These are phyloP conservation scores for Ceratocystis ficicola DNA, from an alignment of 2,329 filamentous ascomycete species.

Conservation along the genomic window DNA sequence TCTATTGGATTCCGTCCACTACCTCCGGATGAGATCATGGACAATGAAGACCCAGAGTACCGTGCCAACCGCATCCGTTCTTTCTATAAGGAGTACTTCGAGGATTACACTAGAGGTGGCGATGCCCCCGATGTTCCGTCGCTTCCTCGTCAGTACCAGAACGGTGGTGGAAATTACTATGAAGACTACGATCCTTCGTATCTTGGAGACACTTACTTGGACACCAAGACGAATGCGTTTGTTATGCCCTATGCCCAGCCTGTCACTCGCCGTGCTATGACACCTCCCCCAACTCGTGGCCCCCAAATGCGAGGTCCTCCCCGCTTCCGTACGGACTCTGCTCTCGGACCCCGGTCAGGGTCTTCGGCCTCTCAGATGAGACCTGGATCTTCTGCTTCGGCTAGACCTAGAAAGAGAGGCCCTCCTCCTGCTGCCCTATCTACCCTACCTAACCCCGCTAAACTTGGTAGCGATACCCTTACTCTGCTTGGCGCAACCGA, in stretches of 20 bases:
- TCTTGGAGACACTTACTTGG: conserved; percentile 56
- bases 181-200: conserved; percentile 66
- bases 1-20: conserved; percentile 70
- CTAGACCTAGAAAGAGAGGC: conserved; percentile 27
- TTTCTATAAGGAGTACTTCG: conserved; percentile 99
- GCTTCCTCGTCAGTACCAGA: conserved; percentile 29
- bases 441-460: conserved; percentile 72
- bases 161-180: conserved; percentile 40
- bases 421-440: conserved; percentile 63
- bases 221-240: conserved; percentile 56
- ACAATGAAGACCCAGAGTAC: conserved; percentile 81
- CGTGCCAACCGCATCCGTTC: conserved; percentile 93
- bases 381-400: conserved; percentile 54
- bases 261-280: conserved; percentile 84
- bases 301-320: conserved; percentile 35
- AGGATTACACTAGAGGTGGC: conserved; percentile 51
- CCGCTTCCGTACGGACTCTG: conserved; percentile 25
- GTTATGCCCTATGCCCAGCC: conserved; percentile 76
- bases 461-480: conserved; percentile 71
- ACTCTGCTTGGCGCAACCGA: conserved; percentile 57
- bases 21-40: conserved; percentile 67
- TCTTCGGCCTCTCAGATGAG: conserved; percentile 32
- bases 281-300: conserved; percentile 58
- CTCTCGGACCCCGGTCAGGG: conserved; percentile 26
- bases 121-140: conserved; percentile 32